Conservation (phyloP, 2,329 filamentous ascomycete species). For the Penicillium sp. region DNA sequence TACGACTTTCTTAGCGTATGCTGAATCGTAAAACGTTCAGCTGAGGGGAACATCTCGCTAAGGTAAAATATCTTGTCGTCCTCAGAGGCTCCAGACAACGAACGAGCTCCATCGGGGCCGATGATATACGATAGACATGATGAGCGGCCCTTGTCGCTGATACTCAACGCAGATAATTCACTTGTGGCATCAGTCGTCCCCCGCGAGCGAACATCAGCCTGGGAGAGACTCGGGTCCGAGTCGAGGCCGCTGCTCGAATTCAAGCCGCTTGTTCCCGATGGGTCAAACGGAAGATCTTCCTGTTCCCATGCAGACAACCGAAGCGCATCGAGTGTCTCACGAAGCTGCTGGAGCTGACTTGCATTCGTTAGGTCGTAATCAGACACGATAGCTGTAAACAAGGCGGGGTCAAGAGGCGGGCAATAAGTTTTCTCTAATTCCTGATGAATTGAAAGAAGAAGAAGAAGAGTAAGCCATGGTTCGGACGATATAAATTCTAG, state of each 20-base stretch:
- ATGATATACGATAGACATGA: constrained; percentile 32
- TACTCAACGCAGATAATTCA: constrained; percentile 45
- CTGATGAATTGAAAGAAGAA: constrained; percentile 24
- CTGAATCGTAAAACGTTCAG: constrained; percentile 69
- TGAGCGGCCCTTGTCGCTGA: constrained; percentile 32
- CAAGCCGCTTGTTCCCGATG: constrained; percentile 68
- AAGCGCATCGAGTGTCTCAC: constrained; percentile 66
- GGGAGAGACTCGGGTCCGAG: constrained; percentile 36
- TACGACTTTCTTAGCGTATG: constrained; percentile 70
- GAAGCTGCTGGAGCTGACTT: constrained; percentile 59
- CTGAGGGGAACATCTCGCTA: constrained; percentile 71
- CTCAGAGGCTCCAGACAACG: constrained; percentile 39
- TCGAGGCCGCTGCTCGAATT: constrained; percentile 30
- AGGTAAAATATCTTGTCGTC: constrained; percentile 69
- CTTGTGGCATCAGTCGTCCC: constrained; percentile 56
- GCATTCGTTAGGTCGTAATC: constrained; percentile 71
- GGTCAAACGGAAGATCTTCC: constrained; percentile 70
- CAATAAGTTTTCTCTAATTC: constrained; percentile 70
- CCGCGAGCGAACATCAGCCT: constrained; percentile 45
- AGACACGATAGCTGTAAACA: constrained; percentile 74
- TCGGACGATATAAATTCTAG: background rate
- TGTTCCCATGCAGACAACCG: constrained; percentile 74
- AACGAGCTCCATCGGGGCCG: constrained; percentile 33
- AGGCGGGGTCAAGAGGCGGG: constrained; percentile 74
- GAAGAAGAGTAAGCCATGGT: background rate